These are phyloP conservation scores for Aspergillus amoenus DNA, from an alignment of 2,329 filamentous ascomycete genomes.

Conservation along the genomic window DNA sequence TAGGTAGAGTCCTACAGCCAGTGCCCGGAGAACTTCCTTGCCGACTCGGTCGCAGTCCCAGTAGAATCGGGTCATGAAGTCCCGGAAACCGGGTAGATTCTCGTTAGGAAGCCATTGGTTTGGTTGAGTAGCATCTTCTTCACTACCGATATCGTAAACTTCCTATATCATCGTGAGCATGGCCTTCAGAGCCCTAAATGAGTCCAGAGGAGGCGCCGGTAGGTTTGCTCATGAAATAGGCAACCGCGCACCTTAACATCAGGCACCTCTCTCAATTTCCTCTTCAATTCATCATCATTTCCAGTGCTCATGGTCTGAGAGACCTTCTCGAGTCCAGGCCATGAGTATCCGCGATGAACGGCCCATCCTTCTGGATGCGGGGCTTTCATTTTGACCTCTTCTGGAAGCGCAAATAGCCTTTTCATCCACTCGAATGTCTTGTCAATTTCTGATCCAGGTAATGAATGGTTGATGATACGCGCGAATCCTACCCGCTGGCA, in stretches of 20 bases:
- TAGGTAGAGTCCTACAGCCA: constrained; percentile 51
- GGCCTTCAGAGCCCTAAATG: neutral
- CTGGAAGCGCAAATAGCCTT: constrained; percentile 46
- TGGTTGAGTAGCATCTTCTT: constrained; percentile 45
- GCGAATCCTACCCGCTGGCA: constrained; percentile 50
- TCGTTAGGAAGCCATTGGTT: constrained; percentile 53
- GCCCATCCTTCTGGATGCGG: constrained; percentile 50
- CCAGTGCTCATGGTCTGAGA: constrained; percentile 46
- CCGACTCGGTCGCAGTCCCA: constrained; percentile 47
- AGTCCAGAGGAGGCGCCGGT: neutral
- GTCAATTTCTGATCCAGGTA: constrained; percentile 39
- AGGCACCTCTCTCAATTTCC: constrained; percentile 46
- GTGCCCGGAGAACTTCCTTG: constrained; percentile 46
- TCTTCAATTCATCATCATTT: constrained; percentile 42
- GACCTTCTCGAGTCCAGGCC: constrained; percentile 56
- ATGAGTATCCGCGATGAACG: constrained; percentile 57
- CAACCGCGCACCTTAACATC: constrained; percentile 51
- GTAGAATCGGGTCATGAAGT: constrained; percentile 52
- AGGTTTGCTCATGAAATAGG: neutral
- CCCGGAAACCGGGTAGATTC: constrained; percentile 47
- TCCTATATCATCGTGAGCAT: constrained; percentile 38
- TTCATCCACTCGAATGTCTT: constrained; percentile 48
- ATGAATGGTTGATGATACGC: constrained; percentile 50
- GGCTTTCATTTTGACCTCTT: constrained; percentile 49
- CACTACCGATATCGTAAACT: constrained; percentile 54